These are phyloP conservation scores for Neophaeococcomyces aloes DNA, from an alignment of 2,329 filamentous ascomycete species.

Conservation along the genomic window DNA sequence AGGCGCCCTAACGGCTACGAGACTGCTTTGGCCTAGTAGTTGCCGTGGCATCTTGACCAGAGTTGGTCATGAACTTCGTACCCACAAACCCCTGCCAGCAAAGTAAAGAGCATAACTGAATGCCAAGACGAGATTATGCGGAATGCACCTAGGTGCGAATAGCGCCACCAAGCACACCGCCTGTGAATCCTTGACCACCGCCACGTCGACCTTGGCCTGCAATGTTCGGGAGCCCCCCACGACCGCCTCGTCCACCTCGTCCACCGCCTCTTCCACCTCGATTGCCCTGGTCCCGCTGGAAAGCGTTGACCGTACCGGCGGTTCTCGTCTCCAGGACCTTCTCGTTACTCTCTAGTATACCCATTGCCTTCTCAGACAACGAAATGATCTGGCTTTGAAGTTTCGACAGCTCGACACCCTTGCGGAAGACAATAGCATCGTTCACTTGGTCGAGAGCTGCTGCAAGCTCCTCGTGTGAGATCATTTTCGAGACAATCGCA, in stretches of 20 bases:
- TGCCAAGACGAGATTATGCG: not conserved
- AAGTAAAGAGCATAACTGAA: no score
- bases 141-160: constrained; percentile 23
- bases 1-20: no score
- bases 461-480: constrained; percentile 94
- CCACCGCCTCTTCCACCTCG: constrained; percentile 54
- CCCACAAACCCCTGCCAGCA: no score
- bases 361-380: constrained; percentile 89
- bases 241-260: constrained; percentile 38
- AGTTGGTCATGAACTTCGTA: no score
- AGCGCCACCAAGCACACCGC: constrained; percentile 41
- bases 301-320: constrained; percentile 87
- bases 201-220: constrained; percentile 33
- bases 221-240: constrained; percentile 26
- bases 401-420: constrained; percentile 94
- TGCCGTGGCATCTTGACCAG: no score
- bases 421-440: constrained; percentile 94
- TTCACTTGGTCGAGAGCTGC: constrained; percentile 97
- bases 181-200: constrained; percentile 40
- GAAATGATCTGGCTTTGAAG: constrained; percentile 91
- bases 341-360: constrained; percentile 94
- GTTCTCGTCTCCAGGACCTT: constrained; percentile 94
- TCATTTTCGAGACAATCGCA: constrained; percentile 98
- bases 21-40: no score
- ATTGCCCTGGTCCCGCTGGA: constrained; percentile 78